Base-by-base conservation (phyloP, 495 filamentous ascomycete species). In the Penicillium bialowiezense region DNA sequence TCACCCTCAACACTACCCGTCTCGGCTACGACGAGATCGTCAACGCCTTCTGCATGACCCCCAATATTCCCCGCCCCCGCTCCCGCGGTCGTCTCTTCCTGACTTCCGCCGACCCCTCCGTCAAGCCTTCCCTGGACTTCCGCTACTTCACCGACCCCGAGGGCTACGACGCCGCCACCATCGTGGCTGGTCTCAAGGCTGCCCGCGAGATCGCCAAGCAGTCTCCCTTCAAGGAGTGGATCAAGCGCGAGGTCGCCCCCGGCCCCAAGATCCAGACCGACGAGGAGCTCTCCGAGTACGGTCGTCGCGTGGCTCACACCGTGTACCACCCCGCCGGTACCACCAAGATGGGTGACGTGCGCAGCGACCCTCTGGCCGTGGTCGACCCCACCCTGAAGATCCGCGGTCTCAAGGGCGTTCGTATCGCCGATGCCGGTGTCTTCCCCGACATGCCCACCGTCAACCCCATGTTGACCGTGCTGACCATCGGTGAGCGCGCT, bases 11-110 rank as follows among this genome's bases (percentile, higher is more conserved):
- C 72, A 86, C 80, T 41, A 64, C 69, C 5, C 77, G 88, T n/a
- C 72, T 92, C 6, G 88, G 88, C 36, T 91, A 91, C 56, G 79
- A 87, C 57, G 74, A 71, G 14, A 86, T 86, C 23, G 71, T 84
- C 24, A 81, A 91, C 59, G 88, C 88, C 44, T 93, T 93, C 70
- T 91, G 88, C 78, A 91, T 93, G 88, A 91, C 88, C 40, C 89
- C 89, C 52, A 93, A 93, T 68, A 93, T 91, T 56, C 89, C 89
- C 6, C 84, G 87, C 4, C 86, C 89, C 14, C 78, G 85, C n/a
- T 88, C 83, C 21, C 78, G 83, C 19, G 89, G 89, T 41, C 77
- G 80, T 29, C 59, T 93, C 23, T 90, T 83, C 63, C 75, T 93
- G 42, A 87, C 82, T 24, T 86, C 82, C 19, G 64, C 79, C 5